Percentiles rank a stretch among this genome's conserved stretches.
Evolutionary conservation across 345 rosid genomes (phyloP).

Genomic region (Diplotaxis tenuifolia): DNA sequence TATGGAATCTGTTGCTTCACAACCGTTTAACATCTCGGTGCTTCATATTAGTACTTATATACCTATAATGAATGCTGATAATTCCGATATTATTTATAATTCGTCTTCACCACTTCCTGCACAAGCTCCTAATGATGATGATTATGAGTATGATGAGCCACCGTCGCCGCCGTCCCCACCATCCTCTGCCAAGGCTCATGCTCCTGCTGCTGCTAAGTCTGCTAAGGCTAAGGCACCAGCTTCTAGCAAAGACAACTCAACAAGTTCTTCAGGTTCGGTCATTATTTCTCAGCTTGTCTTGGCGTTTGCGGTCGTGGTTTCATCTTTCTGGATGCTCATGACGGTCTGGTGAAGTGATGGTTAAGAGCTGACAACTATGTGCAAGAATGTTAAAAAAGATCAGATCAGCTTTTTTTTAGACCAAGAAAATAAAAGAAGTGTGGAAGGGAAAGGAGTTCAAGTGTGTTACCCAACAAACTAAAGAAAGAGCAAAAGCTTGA

Average conservation of each 20-base stretch:
- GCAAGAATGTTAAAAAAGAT: conserved; percentile 9
- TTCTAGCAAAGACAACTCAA: conserved; percentile 4
- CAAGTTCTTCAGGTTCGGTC: conserved; percentile 9
- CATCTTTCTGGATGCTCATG: conserved; percentile 24
- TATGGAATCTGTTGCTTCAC: conserved; percentile 54
- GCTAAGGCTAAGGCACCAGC: too few relatives aligned
- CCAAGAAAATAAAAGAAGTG: background rate
- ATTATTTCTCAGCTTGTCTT: background rate
- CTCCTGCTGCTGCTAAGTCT: background rate
- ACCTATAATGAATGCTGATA: conserved; percentile 1
- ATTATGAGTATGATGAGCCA: background rate
- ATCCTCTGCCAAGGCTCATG: background rate
- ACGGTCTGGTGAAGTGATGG: conserved; percentile 2
- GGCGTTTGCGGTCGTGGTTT: conserved; percentile 11
- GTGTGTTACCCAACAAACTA: conserved; percentile 1
- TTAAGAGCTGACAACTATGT: conserved; percentile 11
- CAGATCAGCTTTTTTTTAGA: background rate
- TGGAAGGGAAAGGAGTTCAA: background rate
- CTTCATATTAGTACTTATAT: conserved; percentile 59
- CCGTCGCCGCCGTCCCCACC: conserved; percentile 23
- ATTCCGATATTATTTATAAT: background rate
- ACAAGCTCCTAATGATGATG: conserved; percentile 21
- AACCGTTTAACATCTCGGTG: conserved; percentile 70
- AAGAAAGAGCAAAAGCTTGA: background rate
- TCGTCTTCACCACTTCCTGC: conserved; percentile 21